A percentile compares a stretch with the other conserved stretches of the same genome.
These are phyloP conservation scores for Vaccinium darrowii DNA, from an alignment of 148 eudicot genomes.

Conservation along the genomic window DNA sequence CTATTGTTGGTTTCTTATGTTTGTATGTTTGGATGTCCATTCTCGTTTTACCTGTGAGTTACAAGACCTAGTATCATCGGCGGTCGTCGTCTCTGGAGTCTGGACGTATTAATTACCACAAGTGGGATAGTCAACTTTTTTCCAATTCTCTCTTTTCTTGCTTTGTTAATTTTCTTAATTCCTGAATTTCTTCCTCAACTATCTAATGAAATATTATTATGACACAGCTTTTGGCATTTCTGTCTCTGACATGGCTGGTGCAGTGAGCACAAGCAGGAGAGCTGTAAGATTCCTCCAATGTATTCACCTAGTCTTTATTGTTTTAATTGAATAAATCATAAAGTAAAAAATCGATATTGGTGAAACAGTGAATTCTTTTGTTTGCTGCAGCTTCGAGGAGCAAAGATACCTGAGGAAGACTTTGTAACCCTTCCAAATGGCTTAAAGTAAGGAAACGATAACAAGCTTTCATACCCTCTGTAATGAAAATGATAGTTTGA, in stretches of 20 bases:
- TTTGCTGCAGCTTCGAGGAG: conserved; percentile 75
- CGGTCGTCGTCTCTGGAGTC: not conserved
- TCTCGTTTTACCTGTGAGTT: not conserved
- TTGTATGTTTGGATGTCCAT: not conserved
- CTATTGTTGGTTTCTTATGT: not conserved
- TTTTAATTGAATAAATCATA: not conserved
- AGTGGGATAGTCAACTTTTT: not conserved
- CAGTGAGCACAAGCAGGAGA: conserved; percentile 94
- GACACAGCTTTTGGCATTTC: conserved; percentile 70
- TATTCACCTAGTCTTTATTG: not conserved
- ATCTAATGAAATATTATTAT: conserved; percentile 18
- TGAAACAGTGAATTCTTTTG: conserved; percentile 14
- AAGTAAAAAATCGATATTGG: not conserved
- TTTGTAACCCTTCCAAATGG: conserved; percentile 79
- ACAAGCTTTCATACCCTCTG: not conserved
- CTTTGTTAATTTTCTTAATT: not conserved
- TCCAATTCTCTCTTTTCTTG: not conserved
- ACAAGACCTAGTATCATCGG: not conserved
- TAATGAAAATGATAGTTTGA: not conserved
- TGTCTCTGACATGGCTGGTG: conserved; percentile 56
- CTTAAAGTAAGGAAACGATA: conserved; percentile 63
- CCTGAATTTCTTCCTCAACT: not conserved
- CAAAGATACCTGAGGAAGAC: conserved; percentile 85
- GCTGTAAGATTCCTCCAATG: conserved; percentile 57
- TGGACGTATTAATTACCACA: not conserved